Base-by-base conservation (phyloP, 176 grass and related monocot genomes). In the Oryza nivara region DNA sequence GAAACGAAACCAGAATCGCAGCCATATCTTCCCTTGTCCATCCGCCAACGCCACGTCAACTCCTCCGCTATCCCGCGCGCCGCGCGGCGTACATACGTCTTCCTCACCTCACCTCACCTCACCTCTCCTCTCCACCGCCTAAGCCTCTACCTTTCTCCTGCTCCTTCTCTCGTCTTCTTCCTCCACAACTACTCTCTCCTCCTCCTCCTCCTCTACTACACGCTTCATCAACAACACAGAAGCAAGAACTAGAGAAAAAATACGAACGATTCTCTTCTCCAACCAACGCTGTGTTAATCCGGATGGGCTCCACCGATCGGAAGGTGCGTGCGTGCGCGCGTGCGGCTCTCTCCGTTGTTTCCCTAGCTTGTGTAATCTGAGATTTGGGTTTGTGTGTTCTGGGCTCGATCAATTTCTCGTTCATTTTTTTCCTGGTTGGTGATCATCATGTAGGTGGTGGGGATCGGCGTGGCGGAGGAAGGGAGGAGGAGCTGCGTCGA, bases 401-500 rank as follows among this genome's bases (percentile, higher is more conserved):
- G 32, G 32, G 13, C 22, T 40, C 32, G 5, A 28, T 58, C 32
- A 9, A 28, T 58, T 41, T 58, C 9, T 72, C 11, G 28, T 68
- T 23, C 1, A 10, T 9, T 22, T 28, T 0, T 5, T 36, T 35
- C 4, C 20, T 2, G 66, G 1, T 7, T 26, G 63, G 15, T 10
- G 25, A 8, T 61, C 15, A 1, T 73, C 15, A 1, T 73, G 68
- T 46, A 87, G 87, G 84, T 85, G 43, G 43, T 10, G 26, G 86
- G 17, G 82, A 80, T 83, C 49, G 74, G 48, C 11, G 72, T 77
- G 60, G 16, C 65, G 78, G 90, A 78, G 45, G 86, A 78, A 80
- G 90, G 82, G 20, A 78, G 85, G 86, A 87, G 83, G 78, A 80
- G 90, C 83, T 95, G 93, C 73, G 78, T 92, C 68, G 85, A 92